Base-by-base conservation (phyloP, 169 alveolate species). In the Cryptosporidium parvum region DNA sequence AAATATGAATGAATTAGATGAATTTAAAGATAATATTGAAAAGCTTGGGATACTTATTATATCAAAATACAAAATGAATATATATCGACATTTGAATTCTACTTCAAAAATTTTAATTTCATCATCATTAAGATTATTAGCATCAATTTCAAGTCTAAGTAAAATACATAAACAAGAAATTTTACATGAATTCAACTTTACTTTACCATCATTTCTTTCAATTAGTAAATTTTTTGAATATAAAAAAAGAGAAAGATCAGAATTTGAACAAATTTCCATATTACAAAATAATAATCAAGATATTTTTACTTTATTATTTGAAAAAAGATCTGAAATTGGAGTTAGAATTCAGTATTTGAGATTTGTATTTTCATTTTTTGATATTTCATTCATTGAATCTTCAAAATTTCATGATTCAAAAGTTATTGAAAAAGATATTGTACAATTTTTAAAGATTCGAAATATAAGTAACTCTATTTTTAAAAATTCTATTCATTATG, bases 261-360 rank as follows among this genome's bases (percentile, higher is more conserved):
- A 29, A 21, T 29, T 37, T n/a, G 89, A 65, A n/a, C 44, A 56
- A 3, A 5, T 37, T 58, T 26, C 70, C 6, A 23, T 37, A 33
- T 12, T 51, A 18, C 3, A 23, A 21, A 23, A 35, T 29, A 58
- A 31, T 73, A 9, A 12, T 23, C 59, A 58, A 12, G 31, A 21
- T 26, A 62, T 80, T 2, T 39, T n/a, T 39, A 29, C 23, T 10
- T 18, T 61, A 5, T 23, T 80, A 7, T 21, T 14, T 33, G 51
- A 33, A 1, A 53, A 31, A 23, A 80, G 67, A 44, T 31, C 44
- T 5, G 31, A 61, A n/a, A 21, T n/a, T 9, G 42, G 37, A 21
- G 68, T 80, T 62, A 80, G 89, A 29, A 39, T 80, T 29, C 89
- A 80, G 26, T 80, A 62, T 51, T n/a, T 80, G 21, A 59, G 89